A percentile compares a stretch with the other conserved stretches of the same genome.
phyloP scores from a whole-genome alignment of 73 alveolate species.

The Symbiodinium natans region DNA sequence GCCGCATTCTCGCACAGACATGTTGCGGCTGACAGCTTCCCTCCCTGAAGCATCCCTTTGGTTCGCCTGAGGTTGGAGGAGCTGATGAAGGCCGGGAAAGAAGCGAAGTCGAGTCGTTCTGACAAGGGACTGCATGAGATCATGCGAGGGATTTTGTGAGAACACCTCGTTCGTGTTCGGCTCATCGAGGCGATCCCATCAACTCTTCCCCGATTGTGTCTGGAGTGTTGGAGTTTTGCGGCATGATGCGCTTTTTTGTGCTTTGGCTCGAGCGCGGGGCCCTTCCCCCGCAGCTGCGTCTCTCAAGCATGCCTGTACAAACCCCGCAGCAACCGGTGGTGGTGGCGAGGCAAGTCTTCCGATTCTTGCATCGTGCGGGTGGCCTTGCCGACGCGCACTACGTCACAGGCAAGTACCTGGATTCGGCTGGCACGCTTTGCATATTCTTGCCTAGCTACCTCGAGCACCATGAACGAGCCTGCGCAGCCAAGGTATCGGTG shows the following conservation, averaged over 20 bases:
- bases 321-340: neutral
- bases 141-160: no score
- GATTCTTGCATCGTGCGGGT: neutral
- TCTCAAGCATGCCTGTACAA: neutral
- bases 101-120: no score
- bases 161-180: neutral
- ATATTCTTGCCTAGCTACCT: no score
- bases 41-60: no score
- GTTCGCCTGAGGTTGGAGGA: no score
- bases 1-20: no score
- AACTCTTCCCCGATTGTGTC: no score
- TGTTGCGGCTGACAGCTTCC: no score
- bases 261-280: neutral
- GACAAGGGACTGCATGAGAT: neutral
- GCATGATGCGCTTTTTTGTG: no score
- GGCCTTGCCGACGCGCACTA: constrained; percentile 1
- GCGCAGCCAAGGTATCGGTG: neutral
- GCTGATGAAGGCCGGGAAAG: neutral
- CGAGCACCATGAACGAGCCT: no score
- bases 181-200: neutral
- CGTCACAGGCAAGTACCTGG: neutral
- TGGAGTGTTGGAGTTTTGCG: neutral
- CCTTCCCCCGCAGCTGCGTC: neutral
- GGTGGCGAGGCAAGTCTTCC: neutral
- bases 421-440: neutral